phyloP scores from a whole-genome alignment of 148 eudicot genomes.

The Spergularia marina region DNA sequence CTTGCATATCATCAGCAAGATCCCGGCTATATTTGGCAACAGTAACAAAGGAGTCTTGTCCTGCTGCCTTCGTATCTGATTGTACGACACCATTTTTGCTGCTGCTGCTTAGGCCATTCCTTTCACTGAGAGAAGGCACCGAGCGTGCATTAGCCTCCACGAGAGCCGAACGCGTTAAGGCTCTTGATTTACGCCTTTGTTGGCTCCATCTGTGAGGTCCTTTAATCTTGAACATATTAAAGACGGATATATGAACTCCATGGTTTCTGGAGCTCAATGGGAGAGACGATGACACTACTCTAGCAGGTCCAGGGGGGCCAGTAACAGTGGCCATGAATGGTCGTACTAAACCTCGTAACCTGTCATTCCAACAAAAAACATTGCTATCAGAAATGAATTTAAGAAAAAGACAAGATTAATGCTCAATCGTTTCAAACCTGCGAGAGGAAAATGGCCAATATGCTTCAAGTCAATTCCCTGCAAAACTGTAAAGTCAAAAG shows the following conservation, averaged over 20 bases:
- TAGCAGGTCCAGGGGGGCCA: constrained; percentile 16
- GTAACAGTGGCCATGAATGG: constrained; percentile 21
- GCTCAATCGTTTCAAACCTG: background rate
- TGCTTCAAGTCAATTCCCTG: background rate
- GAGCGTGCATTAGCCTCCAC: constrained; percentile 30
- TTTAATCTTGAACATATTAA: constrained; percentile 12
- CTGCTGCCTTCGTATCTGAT: constrained; percentile 10
- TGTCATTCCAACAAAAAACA: background rate
- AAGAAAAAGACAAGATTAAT: background rate
- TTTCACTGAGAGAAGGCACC: constrained; percentile 9
- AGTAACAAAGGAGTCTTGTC: constrained; percentile 23
- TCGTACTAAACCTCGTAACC: background rate
- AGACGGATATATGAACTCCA: constrained; percentile 9
- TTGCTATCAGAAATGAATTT: background rate
- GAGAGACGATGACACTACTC: constrained; percentile 12
- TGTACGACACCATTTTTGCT: constrained; percentile 13
- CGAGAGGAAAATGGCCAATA: background rate
- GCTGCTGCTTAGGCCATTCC: constrained; percentile 11
- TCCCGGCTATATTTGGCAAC: constrained; percentile 34
- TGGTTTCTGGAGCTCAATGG: constrained; percentile 18
- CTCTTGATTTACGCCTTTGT: constrained; percentile 26
- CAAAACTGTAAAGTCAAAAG: background rate
- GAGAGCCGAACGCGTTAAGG: constrained; percentile 31
- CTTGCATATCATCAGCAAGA: constrained; percentile 85
- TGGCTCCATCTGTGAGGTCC: constrained; percentile 18